Percentiles rank a stretch among this genome's conserved stretches.
These are phyloP conservation scores for Gardenia jasminoides DNA, from an alignment of 257 asterid genomes.

Conservation along the genomic window DNA sequence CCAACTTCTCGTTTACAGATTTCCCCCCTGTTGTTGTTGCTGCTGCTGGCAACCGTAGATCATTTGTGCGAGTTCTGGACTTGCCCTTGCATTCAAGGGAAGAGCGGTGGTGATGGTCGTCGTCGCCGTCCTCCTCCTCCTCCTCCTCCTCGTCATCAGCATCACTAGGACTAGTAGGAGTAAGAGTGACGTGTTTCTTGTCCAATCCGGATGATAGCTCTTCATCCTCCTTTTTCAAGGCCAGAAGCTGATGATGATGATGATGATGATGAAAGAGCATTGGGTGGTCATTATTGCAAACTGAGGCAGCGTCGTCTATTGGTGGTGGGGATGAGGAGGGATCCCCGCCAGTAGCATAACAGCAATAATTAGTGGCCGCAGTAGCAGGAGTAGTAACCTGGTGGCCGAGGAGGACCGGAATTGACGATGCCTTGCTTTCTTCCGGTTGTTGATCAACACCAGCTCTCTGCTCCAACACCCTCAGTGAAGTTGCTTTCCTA, in stretches of 20 bases:
- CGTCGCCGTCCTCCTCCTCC: not conserved
- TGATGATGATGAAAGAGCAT: not conserved
- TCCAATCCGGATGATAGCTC: constrained; percentile 6
- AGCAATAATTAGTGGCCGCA: too few relatives aligned
- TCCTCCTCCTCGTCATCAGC: not conserved
- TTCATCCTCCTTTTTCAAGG: constrained; percentile 17
- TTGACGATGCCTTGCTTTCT: too few relatives aligned
- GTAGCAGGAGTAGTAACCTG: too few relatives aligned
- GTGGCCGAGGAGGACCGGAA: too few relatives aligned
- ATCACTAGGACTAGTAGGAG: too few relatives aligned
- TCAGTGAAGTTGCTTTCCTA: constrained; percentile 61
- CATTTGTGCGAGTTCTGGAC: not conserved
- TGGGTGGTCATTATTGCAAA: not conserved
- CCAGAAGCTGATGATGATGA: not conserved
- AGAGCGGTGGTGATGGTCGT: too few relatives aligned
- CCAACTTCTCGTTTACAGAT: constrained; percentile 6
- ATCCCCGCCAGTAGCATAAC: not conserved
- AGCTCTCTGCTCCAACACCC: constrained; percentile 66
- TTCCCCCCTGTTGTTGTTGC: constrained; percentile 16
- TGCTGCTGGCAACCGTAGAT: not conserved
- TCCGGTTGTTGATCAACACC: constrained; percentile 35
- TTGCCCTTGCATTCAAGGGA: not conserved
- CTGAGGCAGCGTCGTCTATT: constrained; percentile 16
- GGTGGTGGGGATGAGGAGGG: constrained; percentile 13
- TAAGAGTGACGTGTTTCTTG: not conserved